Evolutionary conservation across 2,329 filamentous ascomycete genomes (phyloP), one percentile per base, ranked within the genome.

Genomic region (Ophiostoma triangulosporum): DNA sequence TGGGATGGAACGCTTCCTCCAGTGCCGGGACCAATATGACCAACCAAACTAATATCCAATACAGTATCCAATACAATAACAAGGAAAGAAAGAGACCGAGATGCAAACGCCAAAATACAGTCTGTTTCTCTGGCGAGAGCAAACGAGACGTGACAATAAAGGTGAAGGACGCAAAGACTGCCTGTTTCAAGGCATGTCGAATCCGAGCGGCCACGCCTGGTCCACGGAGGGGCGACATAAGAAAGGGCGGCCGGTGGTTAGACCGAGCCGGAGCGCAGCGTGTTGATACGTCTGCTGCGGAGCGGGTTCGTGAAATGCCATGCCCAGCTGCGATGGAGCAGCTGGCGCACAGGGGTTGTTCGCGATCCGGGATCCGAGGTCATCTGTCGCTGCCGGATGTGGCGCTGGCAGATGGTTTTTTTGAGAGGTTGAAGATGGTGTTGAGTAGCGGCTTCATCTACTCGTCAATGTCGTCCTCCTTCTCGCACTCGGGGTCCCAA

Each of bases 401-500:
- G 38, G 38, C 38, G 38, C 38, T 45, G 40, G 24, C 22, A 22
- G 12, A 35, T 32, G 31, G 31, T 45, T 24, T 15, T 27, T 33
- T 36, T 52, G 8, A 24, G 31, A 29, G 8, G 11, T 24, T 20
- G 22, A 29, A 11, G 26, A n/a, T n/a, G n/a, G n/a, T n/a, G n/a
- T n/a, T n/a, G n/a, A n/a, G n/a, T n/a, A n/a, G n/a, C n/a, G n/a
- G 9, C 6, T 33, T 51, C 53, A 51, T 54, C 14, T 53, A 57
- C 31, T 20, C 46, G 12, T 58, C 57, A 6, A 54, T 48, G 3
- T 57, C 58, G 40, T 72, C 69, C 55, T 71, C 69, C 38, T 69
- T 68, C 27, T 70, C 67, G 48, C 68, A 67, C 54, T 70, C 71
- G 20, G 69, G 70, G 40, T 77, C 76, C 72, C 81, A 86, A 56